Base-by-base conservation (phyloP, 768 basidiomycete genomes). In the Flagelloscypha sp. region DNA sequence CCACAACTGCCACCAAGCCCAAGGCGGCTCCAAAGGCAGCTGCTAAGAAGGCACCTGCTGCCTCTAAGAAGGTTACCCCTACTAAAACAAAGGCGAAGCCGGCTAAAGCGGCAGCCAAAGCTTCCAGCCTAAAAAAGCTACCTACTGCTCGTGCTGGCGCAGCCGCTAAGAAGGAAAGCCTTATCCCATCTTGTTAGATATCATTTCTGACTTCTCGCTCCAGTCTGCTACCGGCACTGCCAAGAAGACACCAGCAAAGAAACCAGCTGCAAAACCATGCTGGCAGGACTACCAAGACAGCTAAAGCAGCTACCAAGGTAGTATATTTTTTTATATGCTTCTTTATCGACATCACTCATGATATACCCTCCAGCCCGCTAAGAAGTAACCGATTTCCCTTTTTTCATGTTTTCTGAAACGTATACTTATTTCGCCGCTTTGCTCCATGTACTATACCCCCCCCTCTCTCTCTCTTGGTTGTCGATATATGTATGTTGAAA, bases 181-280 rank as follows among this genome's bases (percentile, higher is more conserved):
- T 15, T n/a, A n/a, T n/a, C n/a, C n/a, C n/a, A n/a, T n/a, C n/a
- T n/a, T n/a, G n/a, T n/a, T n/a, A n/a, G n/a, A n/a, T n/a, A n/a
- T n/a, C n/a, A n/a, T n/a, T n/a, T n/a, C n/a, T n/a, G n/a, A n/a
- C n/a, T n/a, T n/a, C n/a, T n/a, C n/a, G n/a, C n/a, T 23, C 13
- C 25, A 70, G 70, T 55, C 58, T 43, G 57, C 60, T 8, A 62
- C 61, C 34, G 66, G 68, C 5, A 62, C 64, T 16, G 49, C 66
- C 13, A 60, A 69, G 38, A 76, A 65, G 47, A 48, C 52, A 11
- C 59, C 65, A 42, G 57, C 54, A 20, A 52, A 40, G 46, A 55
- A 50, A 34, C 6, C 48, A 2, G 41, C 56, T 60, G 45, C 52
- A 19, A 63, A 65, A 54, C 53, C 49, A 60, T 37, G 46, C 60